Evolutionary conservation across 2,329 filamentous ascomycete species (phyloP), one percentile per base, ranked within the genome.

Genomic region (Aspergillus melleus): DNA sequence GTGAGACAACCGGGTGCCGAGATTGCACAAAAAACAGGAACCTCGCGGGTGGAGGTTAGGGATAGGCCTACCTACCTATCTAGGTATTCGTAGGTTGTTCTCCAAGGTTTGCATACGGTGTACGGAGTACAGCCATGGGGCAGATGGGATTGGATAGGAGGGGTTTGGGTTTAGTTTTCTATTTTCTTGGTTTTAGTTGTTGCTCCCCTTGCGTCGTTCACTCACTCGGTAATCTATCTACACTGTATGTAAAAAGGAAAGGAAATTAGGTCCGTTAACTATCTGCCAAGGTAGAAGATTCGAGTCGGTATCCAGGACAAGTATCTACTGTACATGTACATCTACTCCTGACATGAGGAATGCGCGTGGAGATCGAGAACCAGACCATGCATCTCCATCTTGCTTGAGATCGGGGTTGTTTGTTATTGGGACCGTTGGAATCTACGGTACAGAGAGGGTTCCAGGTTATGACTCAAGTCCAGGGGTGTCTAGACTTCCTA

Each of bases 1-100:
- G 36, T 60, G 57, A 60, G 58, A 62, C 60, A 60, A 29, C 56
- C 50, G 24, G 1, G 8, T 57, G 52, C 50, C 55, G 54, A 55
- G 58, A 58, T 46, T 61, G 53, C 53, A 55, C 39, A 39, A 16
- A 42, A 42, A 49, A 42, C 52, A 42, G 16, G 19, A 51, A 42
- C 36, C 30, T 20, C 26, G 26, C 16, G 16, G 39, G 42, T 6
- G 16, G 32, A 36, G 11, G 32, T 36, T 14, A 46, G 42, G 19
- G 39, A 19, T 24, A 24, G 24, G 24, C 24, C 24, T 6, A 3
- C 22, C 22, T 22, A 22, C n/a, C n/a, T n/a, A n/a, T n/a, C n/a
- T n/a, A 4, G 22, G 3, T 22, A 22, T 22, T 22, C 22, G 22
- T 22, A 24, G 24, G 5, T 6, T 24, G 24, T 24, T 24, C 24